Evolutionary conservation across 139 green algal genomes (phyloP), one percentile per base, ranked within the genome.

Genomic region (Chlorella sorokiniana): DNA sequence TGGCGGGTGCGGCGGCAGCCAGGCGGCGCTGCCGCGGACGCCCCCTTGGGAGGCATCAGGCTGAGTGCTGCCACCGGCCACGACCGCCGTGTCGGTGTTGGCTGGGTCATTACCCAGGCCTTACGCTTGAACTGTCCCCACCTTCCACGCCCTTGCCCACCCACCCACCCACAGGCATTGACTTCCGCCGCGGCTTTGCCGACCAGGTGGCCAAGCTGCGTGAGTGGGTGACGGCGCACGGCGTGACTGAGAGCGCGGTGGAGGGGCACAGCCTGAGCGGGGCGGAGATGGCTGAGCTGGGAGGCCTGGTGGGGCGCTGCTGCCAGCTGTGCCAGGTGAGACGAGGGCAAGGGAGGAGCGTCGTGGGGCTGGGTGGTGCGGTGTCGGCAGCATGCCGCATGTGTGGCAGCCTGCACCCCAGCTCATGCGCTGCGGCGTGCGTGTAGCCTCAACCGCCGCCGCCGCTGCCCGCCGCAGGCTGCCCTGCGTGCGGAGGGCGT

Each of bases 241-340:
- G 42, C 2, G n/a, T 87, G 27, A 31, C 20, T 1, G 69, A 82
- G 11, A 48, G 71, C 22, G 71, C 23, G 27, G 29, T 29, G 29
- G 23, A n/a, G 11, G 65, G n/a, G 33, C 54, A 40, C 38, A 9
- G 42, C 35, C 10, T 88, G 37, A 62, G 59, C 3, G 35, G 44
- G 10, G 45, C 73, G 44, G 31, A 85, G 16, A 3, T 48, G 7
- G 27, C 27, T 4, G 31, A 76, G 37, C 85, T 89, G 52, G 74
- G 48, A 10, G 42, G 44, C 37, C 31, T 81, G 18, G 84, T 88
- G 56, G 75, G 74, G n/a, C 70, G 65, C 54, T 71, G 33, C 80
- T 89, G 85, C 69, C 85, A 89, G 67, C 69, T 88, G 61, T 88
- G 85, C 52, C 85, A 89, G 54, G 69, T 76, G 69, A 22, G 69